A percentile compares a stretch with the other conserved stretches of the same genome.
phyloP scores from a whole-genome alignment of 2,329 filamentous ascomycete species.

The Grosmannia clavigera region DNA sequence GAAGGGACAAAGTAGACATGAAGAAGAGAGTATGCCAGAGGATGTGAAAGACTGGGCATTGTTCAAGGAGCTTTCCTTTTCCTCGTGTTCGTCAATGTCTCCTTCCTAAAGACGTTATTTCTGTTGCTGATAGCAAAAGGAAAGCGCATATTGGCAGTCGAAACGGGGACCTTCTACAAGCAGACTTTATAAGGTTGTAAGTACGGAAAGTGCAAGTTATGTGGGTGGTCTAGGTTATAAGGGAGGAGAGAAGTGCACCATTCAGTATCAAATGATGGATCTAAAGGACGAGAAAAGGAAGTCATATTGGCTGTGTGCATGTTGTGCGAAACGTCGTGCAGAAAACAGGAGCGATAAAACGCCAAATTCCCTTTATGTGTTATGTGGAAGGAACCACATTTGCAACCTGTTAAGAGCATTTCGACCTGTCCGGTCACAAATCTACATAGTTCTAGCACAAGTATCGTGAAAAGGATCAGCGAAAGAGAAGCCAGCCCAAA shows the following conservation, averaged over 20 bases:
- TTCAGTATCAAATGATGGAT: not conserved
- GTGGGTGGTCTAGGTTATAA: not conserved
- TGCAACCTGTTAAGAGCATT: not conserved
- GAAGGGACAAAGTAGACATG: not conserved
- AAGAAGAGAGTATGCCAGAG: not conserved
- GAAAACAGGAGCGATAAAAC: not conserved
- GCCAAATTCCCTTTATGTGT: not conserved
- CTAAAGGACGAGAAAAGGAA: not conserved
- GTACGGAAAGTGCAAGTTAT: not conserved
- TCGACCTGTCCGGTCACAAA: not conserved
- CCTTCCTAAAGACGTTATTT: not conserved
- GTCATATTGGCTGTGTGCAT: not conserved
- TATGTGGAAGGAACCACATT: not conserved
- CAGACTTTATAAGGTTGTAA: not conserved
- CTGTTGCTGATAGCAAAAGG: not conserved
- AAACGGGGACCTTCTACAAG: not conserved
- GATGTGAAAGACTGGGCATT: not conserved
- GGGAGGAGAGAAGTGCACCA: not conserved
- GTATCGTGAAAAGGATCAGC: too few relatives aligned
- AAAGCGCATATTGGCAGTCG: not conserved
- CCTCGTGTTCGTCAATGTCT: not conserved
- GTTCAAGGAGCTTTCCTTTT: not conserved
- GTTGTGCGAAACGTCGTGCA: not conserved
- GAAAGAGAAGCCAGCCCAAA: too few relatives aligned
- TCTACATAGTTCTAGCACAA: too few relatives aligned